phyloP scores from a whole-genome alignment of 2,329 filamentous ascomycete genomes.

The Cladosporium sp. region DNA sequence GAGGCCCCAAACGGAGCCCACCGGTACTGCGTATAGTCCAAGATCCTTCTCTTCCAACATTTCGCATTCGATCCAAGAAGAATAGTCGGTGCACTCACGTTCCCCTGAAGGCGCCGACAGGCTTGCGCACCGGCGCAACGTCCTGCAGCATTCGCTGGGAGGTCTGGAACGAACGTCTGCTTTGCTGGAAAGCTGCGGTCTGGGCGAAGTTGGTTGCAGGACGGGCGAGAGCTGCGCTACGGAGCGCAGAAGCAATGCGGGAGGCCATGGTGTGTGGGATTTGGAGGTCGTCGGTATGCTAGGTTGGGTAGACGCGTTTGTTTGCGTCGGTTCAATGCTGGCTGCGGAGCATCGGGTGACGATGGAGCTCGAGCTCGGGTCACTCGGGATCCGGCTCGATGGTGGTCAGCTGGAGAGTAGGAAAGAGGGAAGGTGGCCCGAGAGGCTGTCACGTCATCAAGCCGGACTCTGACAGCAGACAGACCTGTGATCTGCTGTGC shows the following conservation, averaged over 20 bases:
- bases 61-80: neutral
- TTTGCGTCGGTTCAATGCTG: neutral
- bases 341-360: too few relatives aligned
- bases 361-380: too few relatives aligned
- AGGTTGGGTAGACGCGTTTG: neutral
- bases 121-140: slow-evolving; percentile 51
- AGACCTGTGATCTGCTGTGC: too few relatives aligned
- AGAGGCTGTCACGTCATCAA: too few relatives aligned
- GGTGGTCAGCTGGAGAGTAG: too few relatives aligned
- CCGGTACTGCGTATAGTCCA: neutral
- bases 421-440: too few relatives aligned
- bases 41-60: slow-evolving; percentile 2
- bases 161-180: slow-evolving; percentile 34
- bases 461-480: too few relatives aligned
- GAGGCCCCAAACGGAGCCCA: too few relatives aligned
- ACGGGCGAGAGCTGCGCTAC: slow-evolving; percentile 19
- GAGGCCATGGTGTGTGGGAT: slow-evolving; percentile 36
- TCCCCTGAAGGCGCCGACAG: slow-evolving; percentile 65
- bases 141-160: slow-evolving; percentile 12
- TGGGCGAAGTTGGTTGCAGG: slow-evolving; percentile 14
- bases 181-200: slow-evolving; percentile 3
- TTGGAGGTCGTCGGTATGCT: neutral
- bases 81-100: slow-evolving; percentile 48
- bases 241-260: slow-evolving; percentile 36
- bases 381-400: too few relatives aligned